Conservation (phyloP, 371 early-diverging fungal genomes). For the Zopfochytrium polystomum region DNA sequence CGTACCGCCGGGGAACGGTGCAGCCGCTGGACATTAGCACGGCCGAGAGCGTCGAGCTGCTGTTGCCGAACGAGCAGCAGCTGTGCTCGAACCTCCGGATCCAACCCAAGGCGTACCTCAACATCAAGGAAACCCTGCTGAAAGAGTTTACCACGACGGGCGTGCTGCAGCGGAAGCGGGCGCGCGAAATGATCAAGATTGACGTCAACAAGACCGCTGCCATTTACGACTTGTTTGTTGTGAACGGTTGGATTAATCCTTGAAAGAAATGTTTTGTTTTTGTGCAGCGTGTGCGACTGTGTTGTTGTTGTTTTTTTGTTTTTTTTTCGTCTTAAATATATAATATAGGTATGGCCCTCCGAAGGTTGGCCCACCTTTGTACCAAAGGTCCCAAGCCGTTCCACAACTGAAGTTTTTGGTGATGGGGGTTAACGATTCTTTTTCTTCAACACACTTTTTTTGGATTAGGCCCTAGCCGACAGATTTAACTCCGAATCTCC, state of each 20-base stretch:
- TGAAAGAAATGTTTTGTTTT: too few species aligned
- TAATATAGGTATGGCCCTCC: too few species aligned
- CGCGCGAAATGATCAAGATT: conserved; percentile 36
- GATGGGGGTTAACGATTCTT: too few species aligned
- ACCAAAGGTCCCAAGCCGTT: too few species aligned
- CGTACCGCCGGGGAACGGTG: conserved; percentile 52
- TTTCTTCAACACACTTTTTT: too few species aligned
- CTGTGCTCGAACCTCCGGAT: conserved; percentile 46
- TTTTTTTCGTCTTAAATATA: too few species aligned
- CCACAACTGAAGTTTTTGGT: too few species aligned
- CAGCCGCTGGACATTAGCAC: conserved; percentile 73
- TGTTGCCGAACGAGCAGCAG: conserved; percentile 73
- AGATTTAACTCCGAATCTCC: too few species aligned
- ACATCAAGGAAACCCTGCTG: conserved; percentile 39
- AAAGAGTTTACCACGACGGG: conserved; percentile 35
- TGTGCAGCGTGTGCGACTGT: too few species aligned
- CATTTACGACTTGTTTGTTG: conserved; percentile 28
- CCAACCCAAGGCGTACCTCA: conserved; percentile 34
- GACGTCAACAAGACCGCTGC: conserved; percentile 39
- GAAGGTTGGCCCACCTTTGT: too few species aligned
- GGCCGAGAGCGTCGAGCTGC: conserved; percentile 82
- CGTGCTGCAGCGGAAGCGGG: conserved; percentile 34
- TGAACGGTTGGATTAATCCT: conserved; percentile 22
- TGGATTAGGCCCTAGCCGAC: too few species aligned
- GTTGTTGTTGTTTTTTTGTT: too few species aligned